Percentiles rank a stretch among this genome's conserved stretches.
phyloP scores from a whole-genome alignment of 345 rosid genomes.

The Odontarrhena argentea region DNA sequence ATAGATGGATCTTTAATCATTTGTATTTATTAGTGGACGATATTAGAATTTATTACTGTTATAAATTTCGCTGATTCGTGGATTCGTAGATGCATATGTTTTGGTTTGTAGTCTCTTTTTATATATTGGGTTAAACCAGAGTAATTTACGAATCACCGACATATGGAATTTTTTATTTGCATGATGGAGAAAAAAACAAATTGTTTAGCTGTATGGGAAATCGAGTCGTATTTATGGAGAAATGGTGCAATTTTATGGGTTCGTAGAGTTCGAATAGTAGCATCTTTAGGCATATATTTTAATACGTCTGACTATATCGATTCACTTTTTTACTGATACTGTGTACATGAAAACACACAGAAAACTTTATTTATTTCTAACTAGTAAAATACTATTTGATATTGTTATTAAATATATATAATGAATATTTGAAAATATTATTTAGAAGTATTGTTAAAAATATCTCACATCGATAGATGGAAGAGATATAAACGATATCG shows the following conservation, averaged over 20 bases:
- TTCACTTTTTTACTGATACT: no score
- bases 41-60: background rate
- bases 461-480: no score
- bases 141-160: conserved; percentile 32
- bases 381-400: no score
- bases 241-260: conserved; percentile 24
- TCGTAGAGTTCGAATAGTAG: background rate
- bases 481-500: no score
- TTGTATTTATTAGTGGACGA: background rate
- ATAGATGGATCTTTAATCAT: background rate
- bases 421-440: no score
- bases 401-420: no score
- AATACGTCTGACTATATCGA: background rate
- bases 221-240: conserved; percentile 25
- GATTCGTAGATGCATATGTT: conserved; percentile 18
- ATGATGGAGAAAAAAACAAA: conserved; percentile 20
- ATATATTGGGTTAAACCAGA: background rate
- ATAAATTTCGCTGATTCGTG: background rate
- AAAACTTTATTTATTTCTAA: no score
- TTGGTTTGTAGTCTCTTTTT: background rate
- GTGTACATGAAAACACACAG: no score
- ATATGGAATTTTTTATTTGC: conserved; percentile 18
- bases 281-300: background rate
- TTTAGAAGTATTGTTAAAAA: no score
- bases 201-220: conserved; percentile 27